These are phyloP conservation scores for Pontederia crassipes DNA, from an alignment of 176 grass and related monocot species.

Conservation along the genomic window DNA sequence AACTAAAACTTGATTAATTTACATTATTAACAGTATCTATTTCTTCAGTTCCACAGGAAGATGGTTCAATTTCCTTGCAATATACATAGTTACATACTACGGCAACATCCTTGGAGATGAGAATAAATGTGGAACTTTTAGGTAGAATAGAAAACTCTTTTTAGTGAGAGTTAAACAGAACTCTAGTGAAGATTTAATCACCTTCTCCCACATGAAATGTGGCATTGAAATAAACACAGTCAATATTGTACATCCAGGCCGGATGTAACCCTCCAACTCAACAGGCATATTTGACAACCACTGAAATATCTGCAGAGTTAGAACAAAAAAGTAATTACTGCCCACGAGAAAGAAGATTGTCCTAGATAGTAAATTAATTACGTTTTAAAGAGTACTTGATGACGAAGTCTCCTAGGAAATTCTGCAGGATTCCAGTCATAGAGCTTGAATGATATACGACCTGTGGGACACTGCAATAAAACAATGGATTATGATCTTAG, in stretches of 20 bases:
- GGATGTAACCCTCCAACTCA: constrained; percentile 98
- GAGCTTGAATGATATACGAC: constrained; percentile 95
- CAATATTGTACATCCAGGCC: constrained; percentile 94
- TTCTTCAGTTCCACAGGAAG: too few relatives aligned
- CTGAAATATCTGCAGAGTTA: constrained; percentile 75
- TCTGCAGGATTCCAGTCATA: constrained; percentile 99
- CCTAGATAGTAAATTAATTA: not conserved
- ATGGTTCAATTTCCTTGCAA: too few relatives aligned
- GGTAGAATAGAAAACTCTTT: not conserved
- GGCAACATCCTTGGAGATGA: too few relatives aligned
- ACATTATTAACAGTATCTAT: too few relatives aligned
- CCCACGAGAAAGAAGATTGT: not conserved
- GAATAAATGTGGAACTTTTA: too few relatives aligned
- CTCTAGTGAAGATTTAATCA: constrained; percentile 3
- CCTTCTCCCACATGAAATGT: constrained; percentile 92
- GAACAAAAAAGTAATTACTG: not conserved
- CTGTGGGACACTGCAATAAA: constrained; percentile 87
- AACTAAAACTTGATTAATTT: too few relatives aligned
- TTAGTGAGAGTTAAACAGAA: not conserved
- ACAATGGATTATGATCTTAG: constrained; percentile 28
- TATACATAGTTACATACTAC: too few relatives aligned
- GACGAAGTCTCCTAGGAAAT: constrained; percentile 82
- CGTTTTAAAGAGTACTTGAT: constrained; percentile 60
- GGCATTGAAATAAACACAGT: constrained; percentile 94
- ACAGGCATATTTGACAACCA: constrained; percentile 96